Percentiles rank a stretch among this genome's conserved stretches.
Conservation (phyloP, 768 basidiomycete species). For the Crassisporium funariophilum region DNA sequence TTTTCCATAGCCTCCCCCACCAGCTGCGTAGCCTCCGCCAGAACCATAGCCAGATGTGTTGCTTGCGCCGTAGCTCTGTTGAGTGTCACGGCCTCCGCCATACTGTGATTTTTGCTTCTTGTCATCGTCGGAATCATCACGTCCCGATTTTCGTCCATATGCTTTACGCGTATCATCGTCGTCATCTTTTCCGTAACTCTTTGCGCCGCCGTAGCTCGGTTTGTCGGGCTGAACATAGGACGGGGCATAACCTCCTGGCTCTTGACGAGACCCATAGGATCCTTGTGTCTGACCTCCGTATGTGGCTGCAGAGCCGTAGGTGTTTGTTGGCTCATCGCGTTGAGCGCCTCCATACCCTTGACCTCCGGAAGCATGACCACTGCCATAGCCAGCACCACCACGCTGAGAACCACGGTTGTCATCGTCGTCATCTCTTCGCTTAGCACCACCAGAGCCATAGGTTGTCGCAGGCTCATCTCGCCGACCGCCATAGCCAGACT, state of each 20-base stretch:
- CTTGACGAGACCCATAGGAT: conserved; percentile 13
- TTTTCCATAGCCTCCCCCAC: too few relatives aligned
- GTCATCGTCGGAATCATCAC: conserved; percentile 10
- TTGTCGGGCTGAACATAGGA: conserved; percentile 12
- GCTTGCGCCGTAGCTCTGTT: too few relatives aligned
- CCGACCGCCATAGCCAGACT: conserved; percentile 6
- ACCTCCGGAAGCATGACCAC: background rate
- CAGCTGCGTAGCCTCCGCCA: too few relatives aligned
- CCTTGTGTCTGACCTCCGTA: conserved; percentile 12
- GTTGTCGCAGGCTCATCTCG: conserved; percentile 3
- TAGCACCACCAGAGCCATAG: conserved; percentile 1
- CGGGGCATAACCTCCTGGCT: conserved; percentile 15
- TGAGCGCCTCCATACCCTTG: background rate
- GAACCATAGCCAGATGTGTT: too few relatives aligned
- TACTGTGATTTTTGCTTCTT: conserved; percentile 4
- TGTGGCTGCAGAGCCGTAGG: background rate
- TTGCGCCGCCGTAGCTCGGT: conserved; percentile 9
- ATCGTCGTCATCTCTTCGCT: conserved; percentile 13
- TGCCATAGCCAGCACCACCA: background rate
- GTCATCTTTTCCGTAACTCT: too few relatives aligned
- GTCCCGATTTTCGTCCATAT: too few relatives aligned
- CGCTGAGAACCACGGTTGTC: conserved; percentile 5
- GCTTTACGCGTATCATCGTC: too few relatives aligned
- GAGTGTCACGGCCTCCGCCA: conserved; percentile 6
- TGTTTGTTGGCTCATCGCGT: background rate